phyloP scores from a whole-genome alignment of 2,329 filamentous ascomycete genomes.

The Arthrobotrys conoides region DNA sequence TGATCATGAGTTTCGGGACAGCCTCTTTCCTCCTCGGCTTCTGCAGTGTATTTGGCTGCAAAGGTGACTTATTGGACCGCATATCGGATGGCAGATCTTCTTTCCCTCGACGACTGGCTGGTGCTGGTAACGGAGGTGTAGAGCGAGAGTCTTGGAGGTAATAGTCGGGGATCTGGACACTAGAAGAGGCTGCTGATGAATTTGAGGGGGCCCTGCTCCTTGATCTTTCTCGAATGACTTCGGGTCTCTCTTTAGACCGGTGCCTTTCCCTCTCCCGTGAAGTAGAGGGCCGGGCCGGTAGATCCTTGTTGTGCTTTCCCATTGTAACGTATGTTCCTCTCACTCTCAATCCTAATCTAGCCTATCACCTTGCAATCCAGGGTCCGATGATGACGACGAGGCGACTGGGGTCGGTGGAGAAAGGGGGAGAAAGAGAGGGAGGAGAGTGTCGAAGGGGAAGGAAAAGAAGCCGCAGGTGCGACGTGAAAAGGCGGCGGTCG shows the following conservation, averaged over 20 bases:
- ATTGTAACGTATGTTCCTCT: constrained; percentile 35
- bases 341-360: constrained; percentile 28
- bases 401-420: constrained; percentile 19
- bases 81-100: constrained; percentile 36
- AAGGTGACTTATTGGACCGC: constrained; percentile 28
- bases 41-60: constrained; percentile 43
- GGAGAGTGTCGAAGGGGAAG: constrained; percentile 10
- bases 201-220: constrained; percentile 57
- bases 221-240: constrained; percentile 53
- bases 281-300: constrained; percentile 52
- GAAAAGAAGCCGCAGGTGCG: constrained; percentile 29
- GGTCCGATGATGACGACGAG: constrained; percentile 35
- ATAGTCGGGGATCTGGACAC: constrained; percentile 52
- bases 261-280: constrained; percentile 54
- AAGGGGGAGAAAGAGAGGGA: constrained; percentile 1
- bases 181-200: constrained; percentile 45
- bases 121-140: constrained; percentile 47
- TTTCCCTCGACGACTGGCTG: constrained; percentile 29
- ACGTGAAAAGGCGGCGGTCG: constrained; percentile 26
- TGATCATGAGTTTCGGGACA: constrained; percentile 52
- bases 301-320: constrained; percentile 56
- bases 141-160: constrained; percentile 49
- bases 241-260: constrained; percentile 45
- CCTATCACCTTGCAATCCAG: constrained; percentile 37
- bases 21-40: constrained; percentile 46